phyloP scores from a whole-genome alignment of 2,329 filamentous ascomycete genomes.

The Emmonsiellopsis sp. region DNA sequence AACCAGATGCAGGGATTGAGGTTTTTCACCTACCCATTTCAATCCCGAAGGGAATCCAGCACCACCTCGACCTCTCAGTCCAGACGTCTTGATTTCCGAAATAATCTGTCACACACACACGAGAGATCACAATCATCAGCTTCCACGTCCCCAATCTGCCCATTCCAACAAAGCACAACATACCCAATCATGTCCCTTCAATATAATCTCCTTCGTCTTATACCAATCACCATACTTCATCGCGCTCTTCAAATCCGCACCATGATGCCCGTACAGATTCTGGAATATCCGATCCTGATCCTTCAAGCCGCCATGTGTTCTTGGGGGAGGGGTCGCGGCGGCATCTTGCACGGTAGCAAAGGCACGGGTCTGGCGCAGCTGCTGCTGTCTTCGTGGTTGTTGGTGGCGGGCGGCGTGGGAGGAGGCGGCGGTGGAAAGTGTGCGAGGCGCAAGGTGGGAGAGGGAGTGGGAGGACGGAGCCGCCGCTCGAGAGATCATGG shows the following conservation, averaged over 20 bases:
- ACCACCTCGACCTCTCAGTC: conserved; percentile 88
- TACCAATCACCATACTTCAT: conserved; percentile 99
- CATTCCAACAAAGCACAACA: conserved; percentile 10
- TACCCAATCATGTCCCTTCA: conserved; percentile 94
- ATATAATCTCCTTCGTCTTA: conserved; percentile 96
- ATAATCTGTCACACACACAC: conserved; percentile 60
- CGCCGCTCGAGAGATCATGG: conserved; percentile 39
- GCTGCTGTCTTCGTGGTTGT: conserved; percentile 18
- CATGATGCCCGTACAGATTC: conserved; percentile 92
- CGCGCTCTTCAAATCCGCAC: conserved; percentile 81
- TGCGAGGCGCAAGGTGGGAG: conserved; percentile 32
- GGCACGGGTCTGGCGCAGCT: conserved; percentile 50
- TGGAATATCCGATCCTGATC: conserved; percentile 99
- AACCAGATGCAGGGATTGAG: conserved; percentile 3
- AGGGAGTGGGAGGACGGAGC: conserved; percentile 34
- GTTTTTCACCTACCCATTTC: conserved; percentile 74
- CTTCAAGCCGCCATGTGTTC: conserved; percentile 73
- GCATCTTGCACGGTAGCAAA: conserved; percentile 74
- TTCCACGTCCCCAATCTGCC: not conserved
- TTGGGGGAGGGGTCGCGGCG: conserved; percentile 51
- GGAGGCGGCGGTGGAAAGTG: conserved; percentile 25
- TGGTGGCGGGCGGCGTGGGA: conserved; percentile 21
- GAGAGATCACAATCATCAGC: conserved; percentile 4
- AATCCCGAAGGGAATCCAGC: conserved; percentile 95
- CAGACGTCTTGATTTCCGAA: conserved; percentile 91